Evolutionary conservation across 805 yeast genomes (phyloP), one percentile per base, ranked within the genome.

Genomic region (Tetrapisispora nanseiensis): DNA sequence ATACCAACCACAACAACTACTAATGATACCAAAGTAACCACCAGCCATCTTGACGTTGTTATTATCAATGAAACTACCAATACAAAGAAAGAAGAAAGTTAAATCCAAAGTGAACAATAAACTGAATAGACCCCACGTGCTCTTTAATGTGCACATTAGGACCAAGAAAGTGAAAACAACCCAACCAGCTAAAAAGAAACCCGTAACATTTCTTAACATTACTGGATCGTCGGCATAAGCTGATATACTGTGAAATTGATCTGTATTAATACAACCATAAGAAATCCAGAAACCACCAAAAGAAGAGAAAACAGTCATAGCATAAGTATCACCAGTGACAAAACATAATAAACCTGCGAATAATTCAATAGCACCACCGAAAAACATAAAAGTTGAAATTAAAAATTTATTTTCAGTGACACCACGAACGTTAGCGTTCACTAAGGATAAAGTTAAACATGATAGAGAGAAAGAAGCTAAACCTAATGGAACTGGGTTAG

Each of bases 211-310:
- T 33, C 57, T 57, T 19, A 70, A 57, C 52, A 72, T 77, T 15
- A 61, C 55, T 6, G 67, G 62, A 44, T 69, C 69, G 5, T 63
- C 70, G 28, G 63, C 63, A 48, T 78, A 75, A 6, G 73, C 73
- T 2, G 72, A 63, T 2, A 60, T 62, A 23, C 77, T 73, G 21
- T 78, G 78, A 56, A 78, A 79, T 55, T 74, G 72, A 37, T 78
- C 79, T 37, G 74, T 69, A 44, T 63, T 60, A 27, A 82, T 73
- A 26, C 82, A 82, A 46, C 80, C 87, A 68, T 76, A 82, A 22
- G 80, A 68, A 67, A 79, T 74, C 90, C 90, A 82, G 59, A 82
- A 82, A 3, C 86, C 89, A 45, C 85, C 90, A 50, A 65, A 68
- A 5, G 70, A 57, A 28, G 67, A 63, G 45, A 67, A 56, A 19